These are phyloP conservation scores for Bretschneidera sinensis DNA, from an alignment of 345 rosid genomes.

Conservation along the genomic window DNA sequence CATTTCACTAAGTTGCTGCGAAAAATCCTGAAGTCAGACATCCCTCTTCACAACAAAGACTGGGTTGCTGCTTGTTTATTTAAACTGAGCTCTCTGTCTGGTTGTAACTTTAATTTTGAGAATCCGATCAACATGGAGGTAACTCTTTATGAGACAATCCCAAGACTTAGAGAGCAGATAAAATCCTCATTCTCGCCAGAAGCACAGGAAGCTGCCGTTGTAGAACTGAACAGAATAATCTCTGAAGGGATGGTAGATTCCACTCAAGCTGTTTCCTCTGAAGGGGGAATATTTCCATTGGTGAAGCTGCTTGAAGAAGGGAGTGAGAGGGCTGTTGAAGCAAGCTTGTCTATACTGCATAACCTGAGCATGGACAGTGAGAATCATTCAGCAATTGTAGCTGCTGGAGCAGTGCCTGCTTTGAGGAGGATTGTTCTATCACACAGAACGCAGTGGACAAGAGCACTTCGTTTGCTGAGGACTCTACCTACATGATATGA, in stretches of 20 bases:
- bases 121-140: slow-evolving; percentile 63
- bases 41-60: slow-evolving; percentile 58
- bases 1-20: slow-evolving; percentile 40
- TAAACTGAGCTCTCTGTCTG: slow-evolving; percentile 44
- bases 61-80: slow-evolving; percentile 79
- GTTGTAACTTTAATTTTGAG: slow-evolving; percentile 29
- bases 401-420: slow-evolving; percentile 74
- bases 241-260: slow-evolving; percentile 62
- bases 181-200: slow-evolving; percentile 43
- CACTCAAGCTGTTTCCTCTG: slow-evolving; percentile 47
- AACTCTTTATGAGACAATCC: slow-evolving; percentile 70
- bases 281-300: slow-evolving; percentile 64
- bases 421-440: slow-evolving; percentile 66
- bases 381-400: slow-evolving; percentile 62
- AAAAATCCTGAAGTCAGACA: slow-evolving; percentile 41
- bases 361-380: slow-evolving; percentile 80
- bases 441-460: slow-evolving; percentile 64
- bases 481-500: slow-evolving; percentile 46
- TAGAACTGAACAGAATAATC: slow-evolving; percentile 74
- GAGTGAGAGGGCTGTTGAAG: slow-evolving; percentile 52
- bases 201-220: slow-evolving; percentile 62
- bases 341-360: slow-evolving; percentile 63
- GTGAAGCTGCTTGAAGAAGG: slow-evolving; percentile 65
- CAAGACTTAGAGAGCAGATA: slow-evolving; percentile 63
- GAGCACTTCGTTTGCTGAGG: slow-evolving; percentile 69